Evolutionary conservation across 805 yeast species (phyloP), one percentile per base, ranked within the genome.

Genomic region (Ascoidea tarda): DNA sequence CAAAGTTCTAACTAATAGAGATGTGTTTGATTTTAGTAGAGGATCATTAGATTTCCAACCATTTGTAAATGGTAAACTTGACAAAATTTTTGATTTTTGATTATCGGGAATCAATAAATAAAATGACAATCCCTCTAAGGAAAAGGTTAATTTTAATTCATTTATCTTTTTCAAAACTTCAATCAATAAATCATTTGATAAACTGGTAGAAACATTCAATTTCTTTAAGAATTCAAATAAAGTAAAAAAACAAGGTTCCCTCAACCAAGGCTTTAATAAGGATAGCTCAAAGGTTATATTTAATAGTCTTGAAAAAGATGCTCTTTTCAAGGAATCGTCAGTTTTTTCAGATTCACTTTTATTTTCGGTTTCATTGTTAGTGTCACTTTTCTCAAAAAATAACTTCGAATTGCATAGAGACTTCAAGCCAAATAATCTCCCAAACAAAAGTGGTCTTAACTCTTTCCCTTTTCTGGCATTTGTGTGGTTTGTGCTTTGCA

Each of bases 401-500:
- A 77, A 60, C 2, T 73, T 69, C 12, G 83, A 75, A 50, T 82
- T 83, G 38, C 84, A 71, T 50, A 90, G 62, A 1, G 86, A 77
- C 64, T 90, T 95, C 21, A 87, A 69, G 0, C 96, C 96, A 65
- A 91, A 90, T 48, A 90, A 69, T 60, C 80, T 76, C 5, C 97
- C 98, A 69, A 91, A 89, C 16, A 86, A 66, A 14, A 79, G 71
- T 0, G 90, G 81, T 55, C 97, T 74, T 63, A 84, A 87, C 60
- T 87, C 95, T 61, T 82, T 85, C 5, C 96, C 96, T 59, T 84
- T 86, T 59, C 68, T 66, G 42, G 73, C 70, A 44, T 72, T 68
- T 1, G 72, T 60, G 31, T 64, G 66, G 53, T 66, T 68, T 52
- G 73, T 69, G 46, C 70, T 70, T 6, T 58, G 55, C 45, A 62